Conservation (phyloP, 352 stramenopile genomes). For the Phytopythium cucurbitacearum region DNA sequence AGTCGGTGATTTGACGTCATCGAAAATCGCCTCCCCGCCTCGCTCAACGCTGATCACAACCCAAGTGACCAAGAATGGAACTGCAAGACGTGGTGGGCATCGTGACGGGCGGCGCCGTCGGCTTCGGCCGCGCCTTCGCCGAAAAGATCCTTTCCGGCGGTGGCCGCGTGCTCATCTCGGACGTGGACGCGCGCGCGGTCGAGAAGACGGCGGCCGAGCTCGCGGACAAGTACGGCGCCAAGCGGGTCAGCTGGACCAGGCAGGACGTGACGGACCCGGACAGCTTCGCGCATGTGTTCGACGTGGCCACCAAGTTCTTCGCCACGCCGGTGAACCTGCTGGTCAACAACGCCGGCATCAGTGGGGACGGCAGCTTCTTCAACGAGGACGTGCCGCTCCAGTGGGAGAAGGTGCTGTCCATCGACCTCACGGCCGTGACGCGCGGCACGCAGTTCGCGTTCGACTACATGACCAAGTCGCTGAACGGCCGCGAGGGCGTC, state of each 20-base stretch:
- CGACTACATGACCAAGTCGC: slow-evolving; percentile 28
- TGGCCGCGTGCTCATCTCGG: slow-evolving; percentile 70
- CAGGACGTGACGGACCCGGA: slow-evolving; percentile 69
- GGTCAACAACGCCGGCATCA: slow-evolving; percentile 82
- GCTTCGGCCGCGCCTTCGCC: slow-evolving; percentile 67
- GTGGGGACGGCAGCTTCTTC: slow-evolving; percentile 48
- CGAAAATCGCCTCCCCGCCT: too few relatives aligned
- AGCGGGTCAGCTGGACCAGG: slow-evolving; percentile 42
- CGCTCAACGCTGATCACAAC: too few relatives aligned
- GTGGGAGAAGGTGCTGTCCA: slow-evolving; percentile 44
- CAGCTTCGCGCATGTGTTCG: slow-evolving; percentile 59
- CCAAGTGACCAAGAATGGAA: slow-evolving; percentile 33
- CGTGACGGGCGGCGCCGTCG: slow-evolving; percentile 61
- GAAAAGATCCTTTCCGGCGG: slow-evolving; percentile 42
- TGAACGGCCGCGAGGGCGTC: slow-evolving; percentile 34
- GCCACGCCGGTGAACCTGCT: slow-evolving; percentile 59
- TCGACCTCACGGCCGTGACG: slow-evolving; percentile 44
- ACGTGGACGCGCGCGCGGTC: slow-evolving; percentile 59
- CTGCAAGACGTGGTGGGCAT: slow-evolving; percentile 58
- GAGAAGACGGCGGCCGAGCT: slow-evolving; percentile 50
- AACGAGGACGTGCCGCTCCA: slow-evolving; percentile 21
- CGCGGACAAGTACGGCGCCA: slow-evolving; percentile 33
- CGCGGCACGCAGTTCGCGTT: slow-evolving; percentile 46
- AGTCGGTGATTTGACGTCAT: too few relatives aligned
- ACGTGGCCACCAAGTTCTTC: slow-evolving; percentile 55